Evolutionary conservation across 768 basidiomycete species (phyloP), one percentile per base, ranked within the genome.

Genomic region (Ramaria sp.): DNA sequence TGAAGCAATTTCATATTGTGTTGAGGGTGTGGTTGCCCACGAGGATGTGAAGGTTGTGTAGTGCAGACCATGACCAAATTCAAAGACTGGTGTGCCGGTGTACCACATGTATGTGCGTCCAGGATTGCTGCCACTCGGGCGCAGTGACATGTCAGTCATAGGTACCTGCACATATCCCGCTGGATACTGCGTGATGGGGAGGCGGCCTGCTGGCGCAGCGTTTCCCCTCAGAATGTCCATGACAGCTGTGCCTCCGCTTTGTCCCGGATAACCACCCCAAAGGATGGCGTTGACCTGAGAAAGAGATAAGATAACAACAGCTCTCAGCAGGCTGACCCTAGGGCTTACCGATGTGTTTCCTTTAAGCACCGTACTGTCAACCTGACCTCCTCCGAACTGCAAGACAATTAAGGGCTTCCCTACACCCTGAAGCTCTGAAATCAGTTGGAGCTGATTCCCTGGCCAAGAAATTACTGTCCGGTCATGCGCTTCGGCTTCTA

Each of bases 31-130:
- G 15, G 60, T 58, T 10, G 69, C 63, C 73, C 78, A 80, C 27
- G 64, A 63, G 49, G 75, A 64, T 17, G 49, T 57, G 67, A 82
- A 81, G 6, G 68, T 75, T 4, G 79, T 81, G 66, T 73, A 81
- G 63, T 80, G 79, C 51, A 79, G 67, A 19, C 80, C 81, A 52
- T 72, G 71, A 17, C 79, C 81, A 60, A 80, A 81, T 54, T 75
- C 72, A 63, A 73, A 78, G 19, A 80, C 70, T n/a, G 79, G 74
- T 15, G 70, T 70, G 13, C 73, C 78, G 22, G 69, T 71, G 68
- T 74, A 81, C 80, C 79, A 83, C 60, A 75, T 78, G 67, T 81
- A 81, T 9, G 80, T 81, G 34, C 80, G 72, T 11, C 80, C 80
- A 0, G 80, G 79, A 60, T 73, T 78, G 48, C 69, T 70, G 31